phyloP scores from a whole-genome alignment of 768 basidiomycete genomes.

The Cystofilobasidium capitatum region DNA sequence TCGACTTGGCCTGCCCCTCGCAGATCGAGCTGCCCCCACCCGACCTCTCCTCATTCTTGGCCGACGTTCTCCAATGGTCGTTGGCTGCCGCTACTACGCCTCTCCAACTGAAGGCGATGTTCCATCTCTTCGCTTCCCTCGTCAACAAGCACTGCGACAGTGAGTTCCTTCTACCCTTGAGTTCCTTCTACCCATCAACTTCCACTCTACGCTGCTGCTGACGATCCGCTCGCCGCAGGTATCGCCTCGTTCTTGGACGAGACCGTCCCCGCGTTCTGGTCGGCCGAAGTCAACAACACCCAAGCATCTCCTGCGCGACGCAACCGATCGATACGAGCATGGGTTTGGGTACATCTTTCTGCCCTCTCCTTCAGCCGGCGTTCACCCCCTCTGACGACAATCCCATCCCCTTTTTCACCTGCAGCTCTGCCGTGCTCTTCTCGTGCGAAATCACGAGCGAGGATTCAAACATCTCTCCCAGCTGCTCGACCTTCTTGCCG shows the following conservation, averaged over 20 bases:
- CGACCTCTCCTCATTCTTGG: conserved; percentile 49
- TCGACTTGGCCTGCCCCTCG: not conserved
- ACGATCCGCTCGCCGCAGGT: conserved; percentile 29
- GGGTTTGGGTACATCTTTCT: conserved; percentile 27
- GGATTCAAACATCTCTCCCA: conserved; percentile 52
- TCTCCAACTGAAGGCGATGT: conserved; percentile 33
- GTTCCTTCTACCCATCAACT: not conserved
- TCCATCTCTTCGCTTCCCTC: conserved; percentile 50
- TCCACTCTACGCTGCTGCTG: conserved; percentile 47
- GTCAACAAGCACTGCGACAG: conserved; percentile 70
- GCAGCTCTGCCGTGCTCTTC: conserved; percentile 68
- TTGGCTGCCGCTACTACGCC: conserved; percentile 40
- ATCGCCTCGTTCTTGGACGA: conserved; percentile 30
- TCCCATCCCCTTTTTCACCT: not conserved
- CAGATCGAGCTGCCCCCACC: conserved; percentile 51
- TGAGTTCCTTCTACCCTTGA: conserved; percentile 37
- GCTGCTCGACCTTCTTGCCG: conserved; percentile 57
- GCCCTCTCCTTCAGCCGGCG: conserved; percentile 28
- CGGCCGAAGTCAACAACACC: conserved; percentile 41
- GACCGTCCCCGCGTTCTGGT: conserved; percentile 47
- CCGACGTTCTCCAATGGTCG: conserved; percentile 54
- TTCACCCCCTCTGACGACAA: not conserved
- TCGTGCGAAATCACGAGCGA: conserved; percentile 60
- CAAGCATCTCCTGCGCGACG: conserved; percentile 2
- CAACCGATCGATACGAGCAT: conserved; percentile 14